Conservation (phyloP, 2,329 filamentous ascomycete species). For the Sclerotinia trifoliorum region DNA sequence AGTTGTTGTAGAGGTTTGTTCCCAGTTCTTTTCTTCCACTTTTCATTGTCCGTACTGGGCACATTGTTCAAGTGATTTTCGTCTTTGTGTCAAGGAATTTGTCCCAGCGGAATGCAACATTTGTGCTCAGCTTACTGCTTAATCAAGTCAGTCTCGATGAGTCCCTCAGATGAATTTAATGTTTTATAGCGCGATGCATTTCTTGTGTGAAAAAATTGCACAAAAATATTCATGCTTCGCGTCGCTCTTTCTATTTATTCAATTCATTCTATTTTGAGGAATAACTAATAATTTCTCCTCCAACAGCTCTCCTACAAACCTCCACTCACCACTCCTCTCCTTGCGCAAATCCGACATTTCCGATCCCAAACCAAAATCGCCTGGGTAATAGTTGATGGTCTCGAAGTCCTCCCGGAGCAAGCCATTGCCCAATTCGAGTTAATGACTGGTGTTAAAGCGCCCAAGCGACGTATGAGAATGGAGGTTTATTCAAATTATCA, state of each 20-base stretch:
- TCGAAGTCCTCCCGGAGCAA: conserved; percentile 75
- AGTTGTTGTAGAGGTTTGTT: conserved; percentile 61
- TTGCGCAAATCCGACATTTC: conserved; percentile 57
- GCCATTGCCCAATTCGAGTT: conserved; percentile 80
- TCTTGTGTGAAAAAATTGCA: not conserved
- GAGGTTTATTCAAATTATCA: conserved; percentile 37
- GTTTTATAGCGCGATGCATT: not conserved
- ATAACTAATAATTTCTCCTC: conserved; percentile 5
- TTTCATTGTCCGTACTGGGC: not conserved
- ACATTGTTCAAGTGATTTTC: not conserved
- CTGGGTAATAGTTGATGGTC: conserved; percentile 74
- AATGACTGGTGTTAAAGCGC: conserved; percentile 72
- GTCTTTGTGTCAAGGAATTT: not conserved
- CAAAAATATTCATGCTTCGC: not conserved
- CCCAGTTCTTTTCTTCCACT: not conserved
- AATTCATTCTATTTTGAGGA: not conserved
- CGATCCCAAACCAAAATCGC: conserved; percentile 54
- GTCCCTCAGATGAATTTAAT: not conserved
- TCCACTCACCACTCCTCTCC: conserved; percentile 67
- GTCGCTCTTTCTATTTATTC: not conserved
- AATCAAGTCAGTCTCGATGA: not conserved
- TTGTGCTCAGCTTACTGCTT: not conserved
- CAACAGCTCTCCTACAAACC: conserved; percentile 60
- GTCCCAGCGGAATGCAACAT: not conserved
- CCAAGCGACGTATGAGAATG: conserved; percentile 65